These are phyloP conservation scores for Thyridium curvatum DNA, from an alignment of 2,329 filamentous ascomycete genomes.

Conservation along the genomic window DNA sequence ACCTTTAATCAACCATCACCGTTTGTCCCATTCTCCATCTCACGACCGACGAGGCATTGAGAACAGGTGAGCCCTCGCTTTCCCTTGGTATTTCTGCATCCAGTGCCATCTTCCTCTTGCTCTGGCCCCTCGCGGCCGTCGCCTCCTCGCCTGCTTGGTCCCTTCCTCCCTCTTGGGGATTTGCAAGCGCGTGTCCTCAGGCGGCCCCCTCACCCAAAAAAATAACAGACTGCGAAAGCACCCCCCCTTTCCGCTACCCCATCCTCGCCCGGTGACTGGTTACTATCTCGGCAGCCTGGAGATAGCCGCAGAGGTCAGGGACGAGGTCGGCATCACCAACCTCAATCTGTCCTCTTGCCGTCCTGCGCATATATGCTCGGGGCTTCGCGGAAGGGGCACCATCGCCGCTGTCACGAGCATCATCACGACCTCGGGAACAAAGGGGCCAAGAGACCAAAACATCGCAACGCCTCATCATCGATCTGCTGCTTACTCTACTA, in stretches of 20 bases:
- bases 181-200: background rate
- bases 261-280: background rate
- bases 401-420: too few species aligned
- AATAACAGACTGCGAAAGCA: background rate
- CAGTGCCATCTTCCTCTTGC: background rate
- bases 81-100: background rate
- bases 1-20: background rate
- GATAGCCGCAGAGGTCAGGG: slow-evolving; percentile 2
- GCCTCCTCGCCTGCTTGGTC: background rate
- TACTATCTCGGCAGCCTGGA: slow-evolving; percentile 7
- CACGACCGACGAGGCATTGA: background rate
- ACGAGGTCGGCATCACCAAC: background rate
- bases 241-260: background rate
- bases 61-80: background rate
- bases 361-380: too few species aligned
- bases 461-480: too few species aligned
- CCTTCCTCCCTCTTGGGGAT: background rate
- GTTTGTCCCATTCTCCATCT: background rate
- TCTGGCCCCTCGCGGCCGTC: background rate
- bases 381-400: too few species aligned
- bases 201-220: background rate
- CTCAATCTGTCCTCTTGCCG: slow-evolving; percentile 10
- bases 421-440: too few species aligned
- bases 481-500: too few species aligned
- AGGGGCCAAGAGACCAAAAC: too few species aligned